Conservation (phyloP, 148 eudicot genomes). For the Pouteria glomerata region DNA sequence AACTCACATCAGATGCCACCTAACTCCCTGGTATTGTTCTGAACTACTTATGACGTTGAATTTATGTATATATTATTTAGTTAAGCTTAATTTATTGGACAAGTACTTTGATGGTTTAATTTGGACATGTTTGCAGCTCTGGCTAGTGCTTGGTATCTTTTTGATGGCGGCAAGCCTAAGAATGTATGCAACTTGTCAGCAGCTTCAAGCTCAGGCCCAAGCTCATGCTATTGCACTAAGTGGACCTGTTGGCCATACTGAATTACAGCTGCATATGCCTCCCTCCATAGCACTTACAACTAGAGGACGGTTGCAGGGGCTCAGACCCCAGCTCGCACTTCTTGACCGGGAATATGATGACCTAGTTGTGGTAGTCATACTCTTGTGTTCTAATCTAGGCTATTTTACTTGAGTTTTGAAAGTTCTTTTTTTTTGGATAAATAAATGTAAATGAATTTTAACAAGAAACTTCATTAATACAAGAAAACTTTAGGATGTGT, state of each 20-base stretch:
- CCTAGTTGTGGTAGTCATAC: constrained; percentile 42
- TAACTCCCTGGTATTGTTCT: constrained; percentile 70
- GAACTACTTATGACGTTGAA: background rate
- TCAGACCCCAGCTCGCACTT: constrained; percentile 94
- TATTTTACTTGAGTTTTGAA: no score
- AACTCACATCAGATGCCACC: constrained; percentile 94
- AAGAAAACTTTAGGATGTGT: background rate
- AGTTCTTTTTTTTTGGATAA: background rate
- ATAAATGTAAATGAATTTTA: no score
- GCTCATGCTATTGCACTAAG: constrained; percentile 95
- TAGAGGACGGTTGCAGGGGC: constrained; percentile 86
- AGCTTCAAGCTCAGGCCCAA: constrained; percentile 97
- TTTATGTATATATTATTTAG: no score
- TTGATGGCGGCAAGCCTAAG: constrained; percentile 84
- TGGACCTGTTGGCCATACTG: constrained; percentile 90
- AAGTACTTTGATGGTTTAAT: constrained; percentile 8
- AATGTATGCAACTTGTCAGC: constrained; percentile 98
- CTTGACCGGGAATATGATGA: constrained; percentile 95
- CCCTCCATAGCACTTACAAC: constrained; percentile 86
- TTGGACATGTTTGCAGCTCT: constrained; percentile 46
- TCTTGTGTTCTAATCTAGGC: no score
- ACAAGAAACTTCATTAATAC: background rate
- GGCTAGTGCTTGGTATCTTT: constrained; percentile 94
- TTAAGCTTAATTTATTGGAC: background rate
- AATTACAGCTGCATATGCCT: constrained; percentile 83